Conservation (phyloP, 495 filamentous ascomycete species). For the Aspergillus ostianus region DNA sequence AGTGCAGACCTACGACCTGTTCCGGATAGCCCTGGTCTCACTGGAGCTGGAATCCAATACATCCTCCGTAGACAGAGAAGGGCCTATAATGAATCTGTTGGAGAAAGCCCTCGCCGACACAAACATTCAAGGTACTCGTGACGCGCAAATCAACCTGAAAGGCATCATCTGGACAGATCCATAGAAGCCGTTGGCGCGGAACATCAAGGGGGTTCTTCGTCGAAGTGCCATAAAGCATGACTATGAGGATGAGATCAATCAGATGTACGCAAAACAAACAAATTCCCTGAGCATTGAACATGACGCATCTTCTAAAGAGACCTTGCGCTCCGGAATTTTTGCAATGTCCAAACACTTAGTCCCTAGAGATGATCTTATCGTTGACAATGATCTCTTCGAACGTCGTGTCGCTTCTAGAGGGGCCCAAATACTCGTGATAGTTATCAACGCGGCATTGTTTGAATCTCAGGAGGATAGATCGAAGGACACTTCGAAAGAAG, state of each 20-base stretch:
- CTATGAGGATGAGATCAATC: conserved; percentile 50
- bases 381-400: conserved; percentile 11
- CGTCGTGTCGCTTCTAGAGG: conserved; percentile 14
- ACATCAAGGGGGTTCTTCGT: conserved; percentile 54
- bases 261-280: conserved; percentile 29
- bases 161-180: conserved; percentile 35
- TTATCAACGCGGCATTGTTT: background rate
- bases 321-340: background rate
- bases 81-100: conserved; percentile 30
- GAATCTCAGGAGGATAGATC: background rate
- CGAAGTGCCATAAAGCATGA: conserved; percentile 41
- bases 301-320: conserved; percentile 6
- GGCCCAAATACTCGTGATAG: conserved; percentile 7
- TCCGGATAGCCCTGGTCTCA: conserved; percentile 19
- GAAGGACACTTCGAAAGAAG: background rate
- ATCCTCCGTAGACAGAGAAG: conserved; percentile 6
- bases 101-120: conserved; percentile 6
- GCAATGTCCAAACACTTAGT: background rate
- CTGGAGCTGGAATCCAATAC: conserved; percentile 44
- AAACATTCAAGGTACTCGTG: background rate
- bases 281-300: background rate
- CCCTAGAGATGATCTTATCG: background rate
- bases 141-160: background rate
- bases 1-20: conserved; percentile 36
- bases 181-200: conserved; percentile 46